Percentiles rank a stretch among this genome's conserved stretches.
phyloP scores from a whole-genome alignment of 306 rosid species.

The Acacia crassicarpa region DNA sequence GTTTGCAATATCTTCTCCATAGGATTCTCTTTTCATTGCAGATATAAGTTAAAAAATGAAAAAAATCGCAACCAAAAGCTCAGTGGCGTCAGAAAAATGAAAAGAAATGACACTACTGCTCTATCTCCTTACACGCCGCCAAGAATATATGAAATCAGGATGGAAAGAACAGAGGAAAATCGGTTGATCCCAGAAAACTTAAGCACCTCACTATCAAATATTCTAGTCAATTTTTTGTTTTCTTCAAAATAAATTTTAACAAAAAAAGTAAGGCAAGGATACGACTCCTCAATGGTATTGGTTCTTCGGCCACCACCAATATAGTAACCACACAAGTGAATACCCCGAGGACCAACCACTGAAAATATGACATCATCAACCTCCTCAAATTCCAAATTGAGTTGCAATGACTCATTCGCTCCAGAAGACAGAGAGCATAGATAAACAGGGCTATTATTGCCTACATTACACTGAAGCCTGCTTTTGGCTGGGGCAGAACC shows the following conservation, averaged over 20 bases:
- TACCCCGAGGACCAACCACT: conserved; percentile 81
- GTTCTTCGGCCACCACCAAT: conserved; percentile 28
- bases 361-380: conserved; percentile 74
- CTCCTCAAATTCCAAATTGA: conserved; percentile 85
- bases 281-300: conserved; percentile 50
- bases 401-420: conserved; percentile 69
- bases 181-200: neutral
- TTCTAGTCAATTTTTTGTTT: neutral
- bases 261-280: conserved; percentile 47
- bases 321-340: conserved; percentile 82
- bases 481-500: conserved; percentile 64
- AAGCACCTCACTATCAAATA: neutral
- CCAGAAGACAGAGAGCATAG: conserved; percentile 75
- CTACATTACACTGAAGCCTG: conserved; percentile 85
- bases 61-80: neutral
- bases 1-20: conserved; percentile 82
- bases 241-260: neutral
- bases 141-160: neutral
- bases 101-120: neutral
- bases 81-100: neutral
- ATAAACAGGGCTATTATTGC: conserved; percentile 75
- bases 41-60: conserved; percentile 39
- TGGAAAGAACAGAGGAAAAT: neutral
- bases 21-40: conserved; percentile 64
- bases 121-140: neutral